These are phyloP conservation scores for Parathielavia hyrcaniae DNA, from an alignment of 495 filamentous ascomycete species.

Conservation along the genomic window DNA sequence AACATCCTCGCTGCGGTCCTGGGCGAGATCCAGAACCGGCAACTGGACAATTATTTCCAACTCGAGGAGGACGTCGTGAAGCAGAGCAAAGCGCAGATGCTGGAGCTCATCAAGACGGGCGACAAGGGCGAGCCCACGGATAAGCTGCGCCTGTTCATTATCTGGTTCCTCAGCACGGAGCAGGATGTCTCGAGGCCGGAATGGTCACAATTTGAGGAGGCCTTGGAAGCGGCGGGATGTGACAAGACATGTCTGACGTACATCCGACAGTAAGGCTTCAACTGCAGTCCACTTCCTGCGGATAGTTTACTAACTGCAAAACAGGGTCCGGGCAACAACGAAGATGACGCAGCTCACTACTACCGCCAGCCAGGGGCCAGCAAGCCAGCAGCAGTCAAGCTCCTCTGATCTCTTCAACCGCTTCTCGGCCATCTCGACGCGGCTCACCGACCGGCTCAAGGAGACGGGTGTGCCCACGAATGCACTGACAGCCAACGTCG, in stretches of 20 bases:
- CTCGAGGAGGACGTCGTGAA: conserved; percentile 91
- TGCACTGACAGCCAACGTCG: conserved; percentile 70
- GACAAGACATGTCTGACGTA: conserved; percentile 74
- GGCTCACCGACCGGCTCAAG: conserved; percentile 88
- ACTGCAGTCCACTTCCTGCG: conserved; percentile 2
- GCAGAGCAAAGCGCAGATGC: conserved; percentile 80
- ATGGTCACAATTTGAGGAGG: conserved; percentile 82
- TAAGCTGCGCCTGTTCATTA: conserved; percentile 89
- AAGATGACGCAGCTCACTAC: conserved; percentile 99
- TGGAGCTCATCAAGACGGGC: conserved; percentile 76
- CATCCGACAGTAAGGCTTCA: conserved; percentile 64
- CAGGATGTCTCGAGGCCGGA: conserved; percentile 76
- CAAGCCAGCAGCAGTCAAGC: conserved; percentile 49
- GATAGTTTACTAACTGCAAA: conserved; percentile 26
- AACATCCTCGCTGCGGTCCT: conserved; percentile 46
- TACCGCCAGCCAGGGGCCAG: conserved; percentile 52
- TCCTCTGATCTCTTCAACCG: conserved; percentile 79
- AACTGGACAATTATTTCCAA: conserved; percentile 94
- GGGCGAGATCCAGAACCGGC: conserved; percentile 53
- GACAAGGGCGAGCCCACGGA: conserved; percentile 79
- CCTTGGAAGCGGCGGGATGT: conserved; percentile 66
- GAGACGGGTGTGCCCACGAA: conserved; percentile 63
- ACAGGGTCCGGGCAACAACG: conserved; percentile 85
- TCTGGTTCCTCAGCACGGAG: conserved; percentile 96
- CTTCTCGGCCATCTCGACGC: conserved; percentile 80